These are phyloP conservation scores for Lentinula boryana DNA, from an alignment of 768 basidiomycete genomes.

Conservation along the genomic window DNA sequence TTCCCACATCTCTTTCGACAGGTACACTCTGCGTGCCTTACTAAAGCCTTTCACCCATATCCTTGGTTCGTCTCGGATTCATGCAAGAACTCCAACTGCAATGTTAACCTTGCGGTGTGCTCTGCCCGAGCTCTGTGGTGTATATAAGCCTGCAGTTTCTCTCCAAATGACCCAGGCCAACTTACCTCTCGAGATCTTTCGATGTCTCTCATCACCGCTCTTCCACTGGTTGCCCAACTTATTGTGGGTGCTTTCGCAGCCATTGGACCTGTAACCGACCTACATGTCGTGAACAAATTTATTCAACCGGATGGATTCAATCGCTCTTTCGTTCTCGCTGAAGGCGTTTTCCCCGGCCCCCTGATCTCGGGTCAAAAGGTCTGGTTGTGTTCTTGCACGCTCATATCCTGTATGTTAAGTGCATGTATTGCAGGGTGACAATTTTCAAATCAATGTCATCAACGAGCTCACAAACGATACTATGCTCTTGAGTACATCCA, in stretches of 20 bases:
- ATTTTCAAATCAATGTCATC: conserved; percentile 30
- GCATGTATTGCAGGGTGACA: conserved; percentile 21
- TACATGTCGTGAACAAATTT: conserved; percentile 18
- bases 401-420: neutral
- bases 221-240: neutral
- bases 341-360: conserved; percentile 33
- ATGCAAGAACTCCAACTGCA: neutral
- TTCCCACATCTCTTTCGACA: neutral
- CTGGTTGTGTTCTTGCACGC: neutral
- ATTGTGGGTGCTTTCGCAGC: conserved; percentile 5
- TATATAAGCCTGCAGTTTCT: neutral
- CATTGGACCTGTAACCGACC: conserved; percentile 18
- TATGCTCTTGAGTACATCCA: conserved; percentile 30
- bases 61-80: neutral
- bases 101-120: neutral
- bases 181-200: neutral
- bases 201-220: neutral
- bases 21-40: neutral
- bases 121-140: neutral
- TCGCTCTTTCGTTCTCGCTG: conserved; percentile 20
- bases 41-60: neutral
- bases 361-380: conserved; percentile 20
- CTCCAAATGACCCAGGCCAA: neutral
- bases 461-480: conserved; percentile 28
- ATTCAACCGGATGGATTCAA: conserved; percentile 27